phyloP scores from a whole-genome alignment of 495 filamentous ascomycete genomes.

The Hypoxylon rickii region DNA sequence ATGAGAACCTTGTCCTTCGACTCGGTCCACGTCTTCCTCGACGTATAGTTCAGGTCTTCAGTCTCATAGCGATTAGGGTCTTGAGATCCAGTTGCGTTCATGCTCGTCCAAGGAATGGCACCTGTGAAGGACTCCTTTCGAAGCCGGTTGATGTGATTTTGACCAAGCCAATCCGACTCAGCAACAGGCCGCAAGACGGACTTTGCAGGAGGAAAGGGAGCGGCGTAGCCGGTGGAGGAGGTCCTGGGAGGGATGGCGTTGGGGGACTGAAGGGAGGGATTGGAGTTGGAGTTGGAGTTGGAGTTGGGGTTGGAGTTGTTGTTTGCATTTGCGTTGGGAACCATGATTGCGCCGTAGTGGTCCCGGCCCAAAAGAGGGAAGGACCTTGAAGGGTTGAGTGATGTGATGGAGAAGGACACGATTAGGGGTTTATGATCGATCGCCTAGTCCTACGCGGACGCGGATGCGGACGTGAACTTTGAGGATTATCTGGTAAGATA shows the following conservation, averaged over 20 bases:
- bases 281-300: slow-evolving; percentile 22
- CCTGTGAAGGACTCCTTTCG: slow-evolving; percentile 42
- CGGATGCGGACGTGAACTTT: too few relatives aligned
- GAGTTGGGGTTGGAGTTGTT: background rate
- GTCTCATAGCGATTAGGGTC: slow-evolving; percentile 53
- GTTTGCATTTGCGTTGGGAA: slow-evolving; percentile 15
- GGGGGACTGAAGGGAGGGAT: slow-evolving; percentile 58
- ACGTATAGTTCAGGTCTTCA: slow-evolving; percentile 48
- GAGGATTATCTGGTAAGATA: background rate
- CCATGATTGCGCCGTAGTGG: slow-evolving; percentile 14
- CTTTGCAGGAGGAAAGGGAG: slow-evolving; percentile 45
- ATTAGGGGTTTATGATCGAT: slow-evolving; percentile 7
- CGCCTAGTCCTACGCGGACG: slow-evolving; percentile 18
- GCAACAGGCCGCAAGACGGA: slow-evolving; percentile 58
- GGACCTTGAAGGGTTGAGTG: background rate
- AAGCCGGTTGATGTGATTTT: slow-evolving; percentile 35
- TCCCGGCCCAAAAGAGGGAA: background rate
- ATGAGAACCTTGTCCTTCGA: slow-evolving; percentile 80
- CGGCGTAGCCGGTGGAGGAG: slow-evolving; percentile 61
- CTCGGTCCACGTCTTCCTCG: slow-evolving; percentile 61
- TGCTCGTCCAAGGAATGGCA: slow-evolving; percentile 38
- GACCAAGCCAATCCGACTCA: slow-evolving; percentile 60
- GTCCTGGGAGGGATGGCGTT: slow-evolving; percentile 74
- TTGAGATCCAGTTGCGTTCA: slow-evolving; percentile 39
- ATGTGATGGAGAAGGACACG: background rate